Conservation (phyloP, 257 asterid genomes). For the Cynanchum wilfordii region DNA sequence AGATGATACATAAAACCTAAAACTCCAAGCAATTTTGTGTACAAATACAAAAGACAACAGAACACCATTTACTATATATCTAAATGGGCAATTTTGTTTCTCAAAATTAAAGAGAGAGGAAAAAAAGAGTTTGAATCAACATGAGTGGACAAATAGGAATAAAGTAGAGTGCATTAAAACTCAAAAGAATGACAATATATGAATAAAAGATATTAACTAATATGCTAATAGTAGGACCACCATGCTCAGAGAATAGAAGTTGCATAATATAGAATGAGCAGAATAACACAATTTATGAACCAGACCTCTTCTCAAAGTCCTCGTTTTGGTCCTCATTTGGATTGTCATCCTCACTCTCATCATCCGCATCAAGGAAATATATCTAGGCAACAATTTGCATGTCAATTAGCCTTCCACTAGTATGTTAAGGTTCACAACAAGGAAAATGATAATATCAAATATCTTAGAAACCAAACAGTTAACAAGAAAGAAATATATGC, state of each 20-base stretch:
- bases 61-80: neutral
- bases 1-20: neutral
- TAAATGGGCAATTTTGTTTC: neutral
- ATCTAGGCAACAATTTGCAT: constrained; percentile 35
- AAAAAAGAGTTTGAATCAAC: neutral
- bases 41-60: neutral
- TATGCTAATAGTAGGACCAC: neutral
- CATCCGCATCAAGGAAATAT: constrained; percentile 80
- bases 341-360: constrained; percentile 51
- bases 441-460: constrained; percentile 3
- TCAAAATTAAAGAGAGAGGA: neutral
- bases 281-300: constrained; percentile 4
- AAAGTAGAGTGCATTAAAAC: constrained; percentile 1
- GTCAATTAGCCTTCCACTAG: neutral
- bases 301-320: constrained; percentile 58
- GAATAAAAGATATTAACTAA: neutral
- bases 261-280: neutral
- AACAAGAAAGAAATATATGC: constrained; percentile 18
- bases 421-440: neutral
- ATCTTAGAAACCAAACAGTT: constrained; percentile 15
- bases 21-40: neutral
- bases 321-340: constrained; percentile 37
- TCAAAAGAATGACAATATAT: neutral
- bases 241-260: neutral
- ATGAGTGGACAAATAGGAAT: neutral